Conservation (phyloP, 1,284 basidiomycete genomes). For the Apiotrichum akiyoshidainum region DNA sequence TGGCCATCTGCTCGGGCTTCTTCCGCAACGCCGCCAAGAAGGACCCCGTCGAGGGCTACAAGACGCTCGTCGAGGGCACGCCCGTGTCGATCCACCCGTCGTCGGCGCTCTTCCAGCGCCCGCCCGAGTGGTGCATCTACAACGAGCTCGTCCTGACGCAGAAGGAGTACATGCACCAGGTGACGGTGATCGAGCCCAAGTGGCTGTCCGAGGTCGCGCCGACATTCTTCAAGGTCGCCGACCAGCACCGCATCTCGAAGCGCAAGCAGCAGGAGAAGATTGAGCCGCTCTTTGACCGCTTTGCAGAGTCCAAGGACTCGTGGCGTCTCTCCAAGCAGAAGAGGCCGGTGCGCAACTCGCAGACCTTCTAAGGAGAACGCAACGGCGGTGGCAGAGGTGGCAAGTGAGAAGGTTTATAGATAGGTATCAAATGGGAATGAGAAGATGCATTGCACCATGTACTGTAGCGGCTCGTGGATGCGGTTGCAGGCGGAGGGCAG, state of each 20-base stretch:
- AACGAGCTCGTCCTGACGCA: conserved; percentile 71
- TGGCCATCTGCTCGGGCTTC: conserved; percentile 94
- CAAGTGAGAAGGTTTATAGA: too few relatives aligned
- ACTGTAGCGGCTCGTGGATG: too few relatives aligned
- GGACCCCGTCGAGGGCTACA: conserved; percentile 70
- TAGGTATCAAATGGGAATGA: too few relatives aligned
- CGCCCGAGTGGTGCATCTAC: conserved; percentile 74
- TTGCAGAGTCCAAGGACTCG: conserved; percentile 52
- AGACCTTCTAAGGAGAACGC: conserved; percentile 36
- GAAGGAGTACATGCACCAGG: conserved; percentile 93
- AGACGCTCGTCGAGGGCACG: conserved; percentile 94
- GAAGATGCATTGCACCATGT: too few relatives aligned
- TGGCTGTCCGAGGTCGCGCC: conserved; percentile 98
- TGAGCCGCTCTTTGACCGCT: conserved; percentile 62
- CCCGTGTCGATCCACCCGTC: conserved; percentile 98
- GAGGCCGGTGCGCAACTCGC: conserved; percentile 43
- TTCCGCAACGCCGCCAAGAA: conserved; percentile 97
- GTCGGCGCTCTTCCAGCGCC: conserved; percentile 92
- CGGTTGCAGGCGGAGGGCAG: too few relatives aligned
- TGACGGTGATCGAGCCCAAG: conserved; percentile 91
- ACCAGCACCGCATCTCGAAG: conserved; percentile 93
- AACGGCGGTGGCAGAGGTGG: too few relatives aligned
- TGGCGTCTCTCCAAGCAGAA: conserved; percentile 51
- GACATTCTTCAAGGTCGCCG: conserved; percentile 91
- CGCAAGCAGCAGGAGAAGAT: conserved; percentile 97